A percentile compares a stretch with the other conserved stretches of the same genome.
These are phyloP conservation scores for Cynara cardunculus DNA, from an alignment of 129 eudicot genomes.

Conservation along the genomic window DNA sequence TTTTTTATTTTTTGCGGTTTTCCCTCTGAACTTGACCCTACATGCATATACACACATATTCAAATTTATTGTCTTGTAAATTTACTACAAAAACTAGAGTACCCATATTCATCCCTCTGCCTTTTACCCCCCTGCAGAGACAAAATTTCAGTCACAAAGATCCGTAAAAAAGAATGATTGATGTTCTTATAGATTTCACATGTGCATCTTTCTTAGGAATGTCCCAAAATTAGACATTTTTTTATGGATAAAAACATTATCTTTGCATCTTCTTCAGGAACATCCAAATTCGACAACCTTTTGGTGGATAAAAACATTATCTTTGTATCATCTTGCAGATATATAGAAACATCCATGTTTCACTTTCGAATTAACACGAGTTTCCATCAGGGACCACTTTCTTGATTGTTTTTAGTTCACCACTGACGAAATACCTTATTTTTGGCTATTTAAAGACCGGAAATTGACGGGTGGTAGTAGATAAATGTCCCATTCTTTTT, in stretches of 20 bases:
- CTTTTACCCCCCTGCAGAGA: no score
- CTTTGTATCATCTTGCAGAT: conserved; percentile 14
- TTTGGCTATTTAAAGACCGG: conserved; percentile 9
- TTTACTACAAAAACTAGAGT: conserved; percentile 1
- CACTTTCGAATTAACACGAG: conserved; percentile 20
- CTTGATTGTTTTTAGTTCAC: conserved; percentile 6
- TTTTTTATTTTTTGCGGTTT: no score
- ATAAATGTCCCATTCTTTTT: conserved; percentile 18
- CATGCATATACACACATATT: not conserved
- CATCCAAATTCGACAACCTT: conserved; percentile 12
- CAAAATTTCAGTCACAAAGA: no score
- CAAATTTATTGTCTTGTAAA: not conserved
- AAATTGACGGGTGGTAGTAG: conserved; percentile 15
- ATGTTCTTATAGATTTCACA: no score
- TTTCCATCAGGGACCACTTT: conserved; percentile 29
- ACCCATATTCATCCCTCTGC: conserved; percentile 14
- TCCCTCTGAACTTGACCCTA: no score
- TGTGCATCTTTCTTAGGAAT: not conserved
- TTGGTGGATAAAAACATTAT: conserved; percentile 12
- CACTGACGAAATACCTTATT: not conserved
- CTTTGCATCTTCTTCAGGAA: not conserved
- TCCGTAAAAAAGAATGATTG: no score
- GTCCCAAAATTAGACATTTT: not conserved
- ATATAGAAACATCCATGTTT: conserved; percentile 4
- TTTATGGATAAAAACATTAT: not conserved